Evolutionary conservation across 352 stramenopile genomes (phyloP), one percentile per base, ranked within the genome.

Genomic region (Halophytophthora polymorphica): DNA sequence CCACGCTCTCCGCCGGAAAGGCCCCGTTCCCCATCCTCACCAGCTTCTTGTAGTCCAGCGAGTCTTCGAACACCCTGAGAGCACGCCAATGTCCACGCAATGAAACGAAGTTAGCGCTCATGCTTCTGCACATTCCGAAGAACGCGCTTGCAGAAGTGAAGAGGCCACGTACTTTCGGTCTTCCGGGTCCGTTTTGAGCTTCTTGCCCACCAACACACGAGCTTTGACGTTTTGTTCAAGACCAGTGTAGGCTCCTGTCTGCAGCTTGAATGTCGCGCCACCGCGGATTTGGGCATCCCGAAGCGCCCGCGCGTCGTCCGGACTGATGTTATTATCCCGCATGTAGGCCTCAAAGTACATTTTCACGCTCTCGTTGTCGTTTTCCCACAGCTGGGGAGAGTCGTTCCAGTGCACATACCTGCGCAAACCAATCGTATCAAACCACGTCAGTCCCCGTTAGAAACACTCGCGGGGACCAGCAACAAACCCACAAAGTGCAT

Each of bases 151-250:
- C 13, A 35, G 4, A 3, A n/a, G 29, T n/a, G 6, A 15, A 47
- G 6, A 3, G 6, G 12, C 2, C n/a, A 51, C 72, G 14, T 71
- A 84, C 65, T 71, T 80, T 59, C 64, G 63, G 34, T 90, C 79
- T 36, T 87, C 79, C 5, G 61, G 37, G 17, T 82, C 76, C 0
- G 72, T 90, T 51, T 85, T 85, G 5, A 95, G 68, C 44, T 86
- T 87, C 29, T 93, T 93, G 1, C 77, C 76, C 2, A 93, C 78
- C 11, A 95, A 67, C 34, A 88, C 74, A 2, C 82, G 84, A 14
- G 77, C 82, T 35, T 91, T 93, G 14, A 91, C 73, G 38, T 73
- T 73, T 50, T 92, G 84, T n/a, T 95, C 84, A 4, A 95, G 64
- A 6, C 84, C 84, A 2, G 80, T 56, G 37, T 93, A 95, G 11